Evolutionary conservation across 2,329 filamentous ascomycete species (phyloP), one percentile per base, ranked within the genome.

Genomic region (Hymenoscyphus linearis): DNA sequence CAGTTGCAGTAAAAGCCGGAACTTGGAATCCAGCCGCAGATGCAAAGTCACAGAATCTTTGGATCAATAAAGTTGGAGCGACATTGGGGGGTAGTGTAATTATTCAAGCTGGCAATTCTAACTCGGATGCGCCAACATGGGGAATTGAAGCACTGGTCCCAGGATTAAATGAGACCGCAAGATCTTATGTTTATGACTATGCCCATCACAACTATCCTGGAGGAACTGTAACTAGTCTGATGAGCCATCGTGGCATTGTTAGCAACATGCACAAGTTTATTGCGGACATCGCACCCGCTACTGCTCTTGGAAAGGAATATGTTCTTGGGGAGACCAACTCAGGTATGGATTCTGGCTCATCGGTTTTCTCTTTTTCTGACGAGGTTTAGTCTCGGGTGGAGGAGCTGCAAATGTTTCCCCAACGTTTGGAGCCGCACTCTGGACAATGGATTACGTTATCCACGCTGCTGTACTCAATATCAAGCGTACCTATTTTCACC

Each of bases 271-370:
- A 34, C 1, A 52, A 58, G 9, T 68, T 69, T 55, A 62, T 59
- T 9, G 61, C 61, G 0, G 69, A 72, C 52, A 58, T 68, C 1
- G 62, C 64, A n/a, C 68, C 70, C 36, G 65, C 69, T 0, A 61
- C 44, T 13, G 52, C 54, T 1, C 55, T 61, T 22, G 68, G 69
- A 1, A 70, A 68, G 50, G 67, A 70, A 14, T 71, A 71, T 52
- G 69, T 72, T 1, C 58, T 72, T 4, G 69, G 69, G 2, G 70
- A 71, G 50, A 71, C 69, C 7, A 72, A 72, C 35, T 70, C 74
- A 59, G 7, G 72, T 80, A 4, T 73, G 68, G 16, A 76, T 78
- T 78, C 69, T 74, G 77, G n/a, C 64, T 80, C 53, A 36, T 55
- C n/a, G n/a, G 26, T 14, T 3, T 55, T 5, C 14, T 10, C 16